Conservation (phyloP, 2,329 filamentous ascomycete genomes). For the Cercospora sojina region DNA sequence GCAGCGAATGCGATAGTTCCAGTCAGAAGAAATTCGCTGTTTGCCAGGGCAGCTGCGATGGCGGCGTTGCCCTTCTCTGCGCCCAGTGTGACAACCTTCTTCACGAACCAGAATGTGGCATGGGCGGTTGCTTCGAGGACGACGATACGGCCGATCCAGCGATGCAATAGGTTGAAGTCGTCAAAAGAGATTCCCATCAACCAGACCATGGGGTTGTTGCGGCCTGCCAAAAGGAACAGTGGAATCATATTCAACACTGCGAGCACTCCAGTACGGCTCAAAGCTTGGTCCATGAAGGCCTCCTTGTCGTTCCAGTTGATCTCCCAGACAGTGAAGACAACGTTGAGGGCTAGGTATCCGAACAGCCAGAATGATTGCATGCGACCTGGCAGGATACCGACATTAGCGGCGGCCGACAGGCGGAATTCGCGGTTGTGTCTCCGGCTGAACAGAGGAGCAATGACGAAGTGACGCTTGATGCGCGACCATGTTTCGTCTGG, state of each 20-base stretch:
- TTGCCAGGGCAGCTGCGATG: constrained; percentile 43
- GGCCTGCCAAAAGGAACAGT: constrained; percentile 69
- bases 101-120: constrained; percentile 58
- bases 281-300: constrained; percentile 67
- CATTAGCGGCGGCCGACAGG: constrained; percentile 50
- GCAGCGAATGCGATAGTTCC: constrained; percentile 63
- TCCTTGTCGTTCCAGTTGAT: constrained; percentile 61
- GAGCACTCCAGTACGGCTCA: constrained; percentile 69
- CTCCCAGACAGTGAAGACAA: constrained; percentile 48
- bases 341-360: constrained; percentile 51
- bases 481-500: constrained; percentile 53
- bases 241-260: constrained; percentile 76
- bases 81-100: constrained; percentile 42
- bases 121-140: constrained; percentile 68
- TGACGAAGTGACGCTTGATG: constrained; percentile 49
- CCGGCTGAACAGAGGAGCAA: constrained; percentile 49
- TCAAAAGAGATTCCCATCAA: constrained; percentile 75
- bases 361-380: constrained; percentile 50
- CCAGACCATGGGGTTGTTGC: constrained; percentile 75
- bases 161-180: constrained; percentile 77
- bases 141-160: constrained; percentile 77
- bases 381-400: constrained; percentile 52
- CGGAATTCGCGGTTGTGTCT: constrained; percentile 55
- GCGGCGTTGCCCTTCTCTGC: constrained; percentile 52
- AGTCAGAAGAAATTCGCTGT: constrained; percentile 54